Base-by-base conservation (phyloP, 1,139 yeast species). In the Suhomyces bribrorum region DNA sequence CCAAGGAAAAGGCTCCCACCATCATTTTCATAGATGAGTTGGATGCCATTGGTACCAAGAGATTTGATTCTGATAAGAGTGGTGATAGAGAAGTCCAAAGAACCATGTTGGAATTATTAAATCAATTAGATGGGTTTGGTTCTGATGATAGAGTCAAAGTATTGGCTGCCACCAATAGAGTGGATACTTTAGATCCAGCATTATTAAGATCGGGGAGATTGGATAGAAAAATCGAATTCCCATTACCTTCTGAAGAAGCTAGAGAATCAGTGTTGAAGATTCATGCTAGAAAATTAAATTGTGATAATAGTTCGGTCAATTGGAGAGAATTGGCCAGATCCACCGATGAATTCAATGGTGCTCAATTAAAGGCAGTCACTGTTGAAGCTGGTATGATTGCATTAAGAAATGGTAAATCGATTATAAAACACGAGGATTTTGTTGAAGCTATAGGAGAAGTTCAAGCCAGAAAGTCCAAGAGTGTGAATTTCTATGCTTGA, bases 351-450 rank as follows among this genome's bases (percentile, higher is more conserved):
- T 92, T 92, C 65, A 92, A 92, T 56, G 98, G 98, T 58, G 99
- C 99, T 1, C 97, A 94, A 66, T 75, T 92, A 61, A 92, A 92
- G 70, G 97, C 97, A 0, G 98, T 92, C 20, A 89, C 97, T 7
- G 98, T 92, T 15, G 99, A 92, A 64, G 98, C 98, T 3, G 99
- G 98, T 58, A 94, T 92, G 98, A 92, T 94, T 66, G 99, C 98
- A 1, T 76, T 94, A 58, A 81, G 98, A 66, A 88, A 88, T 55
- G 97, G 97, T 17, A 95, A 92, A 64, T 79, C 86, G 24, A 77
- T 84, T 49, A 90, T 94, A 43, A 86, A 87, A 54, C 99, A 94
- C 63, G 98, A 94, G 67, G 98, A 94, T 67, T 94, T 92, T 59
- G 96, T 94, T 14, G 98, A 94, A 60, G 99, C 96, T 43, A 89